Evolutionary conservation across 768 basidiomycete species (phyloP).

Genomic region (Boletus reticuloceps): DNA sequence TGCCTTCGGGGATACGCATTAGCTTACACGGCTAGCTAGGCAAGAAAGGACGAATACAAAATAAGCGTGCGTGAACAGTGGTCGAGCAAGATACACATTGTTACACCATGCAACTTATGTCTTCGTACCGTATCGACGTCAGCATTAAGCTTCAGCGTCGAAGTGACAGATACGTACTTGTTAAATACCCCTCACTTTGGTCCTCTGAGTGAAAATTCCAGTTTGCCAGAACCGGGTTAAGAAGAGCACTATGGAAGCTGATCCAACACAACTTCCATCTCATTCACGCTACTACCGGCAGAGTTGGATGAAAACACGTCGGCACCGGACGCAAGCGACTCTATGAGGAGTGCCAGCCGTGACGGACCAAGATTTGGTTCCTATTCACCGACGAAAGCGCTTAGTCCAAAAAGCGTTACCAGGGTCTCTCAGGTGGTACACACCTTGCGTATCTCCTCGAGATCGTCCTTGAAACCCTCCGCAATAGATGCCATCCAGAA

Average conservation of each 20-base stretch:
- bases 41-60: no score
- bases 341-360: slow-evolving; percentile 71
- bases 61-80: neutral
- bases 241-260: slow-evolving; percentile 12
- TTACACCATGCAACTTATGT: neutral
- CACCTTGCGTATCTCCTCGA: slow-evolving; percentile 83
- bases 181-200: no score
- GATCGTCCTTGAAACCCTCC: slow-evolving; percentile 78
- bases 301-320: slow-evolving; percentile 60
- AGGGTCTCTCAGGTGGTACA: slow-evolving; percentile 6
- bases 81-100: neutral
- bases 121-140: neutral
- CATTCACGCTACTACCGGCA: slow-evolving; percentile 42
- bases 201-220: neutral
- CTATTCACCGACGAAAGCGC: slow-evolving; percentile 23
- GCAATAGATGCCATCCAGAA: slow-evolving; percentile 87
- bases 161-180: neutral
- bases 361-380: slow-evolving; percentile 70
- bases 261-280: slow-evolving; percentile 74
- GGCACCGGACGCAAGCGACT: slow-evolving; percentile 77
- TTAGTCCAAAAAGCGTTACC: neutral
- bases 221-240: neutral
- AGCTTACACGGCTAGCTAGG: no score
- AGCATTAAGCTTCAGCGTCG: neutral
- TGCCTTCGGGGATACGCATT: no score